Evolutionary conservation across 257 asterid species (phyloP), one percentile per base, ranked within the genome.

Genomic region (Cynanchum wilfordii): DNA sequence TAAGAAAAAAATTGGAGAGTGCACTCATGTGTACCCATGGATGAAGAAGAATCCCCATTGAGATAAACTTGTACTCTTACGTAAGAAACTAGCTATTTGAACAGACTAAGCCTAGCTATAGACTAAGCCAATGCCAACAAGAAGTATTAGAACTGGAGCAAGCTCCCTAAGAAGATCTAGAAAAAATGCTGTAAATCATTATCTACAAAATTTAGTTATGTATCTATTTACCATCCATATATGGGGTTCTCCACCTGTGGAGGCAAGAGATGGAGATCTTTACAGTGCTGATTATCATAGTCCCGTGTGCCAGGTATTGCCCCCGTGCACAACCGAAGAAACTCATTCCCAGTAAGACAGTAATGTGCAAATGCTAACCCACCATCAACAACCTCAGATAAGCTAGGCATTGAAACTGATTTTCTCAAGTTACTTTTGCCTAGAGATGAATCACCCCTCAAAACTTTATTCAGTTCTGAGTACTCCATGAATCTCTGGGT

Each of bases 221-320:
- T 69, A 77, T 73, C 85, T 82, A 80, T 57, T 84, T 90, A 95
- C 99, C 96, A 95, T 15, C 97, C 97, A 79, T 90, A 95, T n/a
- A 95, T 73, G 25, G 99, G 99, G 75, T 88, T 92, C 87, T 89
- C 94, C 66, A 91, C 97, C 82, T 84, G 89, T 5, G 97, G 92
- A 50, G 97, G 99, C 81, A 84, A 76, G 22, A 95, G 91, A 79
- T 69, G 81, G 71, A 95, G 96, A 88, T 95, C 99, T 69, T 85
- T 81, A 58, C 90, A 77, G 33, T 92, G 97, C 82, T 95, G 90
- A 51, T 88, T 84, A 71, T 82, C 82, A 40, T 92, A 95, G 79
- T 87, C 89, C 84, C 90, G 88, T 3, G 96, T 82, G 44, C 94
- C 89, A 1, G 99, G 98, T 13, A 82, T 86, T 8, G 96, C 98